phyloP scores from a whole-genome alignment of 1,139 yeast genomes.

The Blastobotrys raffinosifermentans region DNA sequence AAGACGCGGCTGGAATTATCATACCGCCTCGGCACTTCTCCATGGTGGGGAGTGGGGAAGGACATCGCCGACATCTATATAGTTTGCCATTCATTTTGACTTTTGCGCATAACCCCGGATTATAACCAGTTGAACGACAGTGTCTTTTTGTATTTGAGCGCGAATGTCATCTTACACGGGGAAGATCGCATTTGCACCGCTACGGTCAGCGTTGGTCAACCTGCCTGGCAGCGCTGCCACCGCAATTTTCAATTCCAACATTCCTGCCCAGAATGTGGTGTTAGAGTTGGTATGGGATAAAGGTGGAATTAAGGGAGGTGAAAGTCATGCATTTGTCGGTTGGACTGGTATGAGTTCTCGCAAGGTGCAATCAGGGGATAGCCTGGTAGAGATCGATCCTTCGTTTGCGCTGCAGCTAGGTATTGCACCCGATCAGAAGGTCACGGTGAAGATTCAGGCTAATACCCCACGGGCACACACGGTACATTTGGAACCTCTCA shows the following conservation, averaged over 20 bases:
- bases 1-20: too few relatives aligned
- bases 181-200: constrained; percentile 31
- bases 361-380: constrained; percentile 32
- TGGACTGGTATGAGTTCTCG: constrained; percentile 68
- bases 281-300: constrained; percentile 41
- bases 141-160: background rate
- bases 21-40: too few relatives aligned
- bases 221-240: constrained; percentile 50
- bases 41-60: too few relatives aligned
- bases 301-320: constrained; percentile 26
- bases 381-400: constrained; percentile 53
- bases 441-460: constrained; percentile 35
- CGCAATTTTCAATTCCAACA: constrained; percentile 47
- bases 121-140: constrained; percentile 1
- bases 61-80: too few relatives aligned
- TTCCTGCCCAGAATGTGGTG: constrained; percentile 56
- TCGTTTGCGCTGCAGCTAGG: constrained; percentile 42
- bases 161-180: constrained; percentile 26
- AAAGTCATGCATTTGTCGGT: constrained; percentile 49
- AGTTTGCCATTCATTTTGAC: too few relatives aligned
- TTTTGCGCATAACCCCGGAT: too few relatives aligned
- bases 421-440: constrained; percentile 40
- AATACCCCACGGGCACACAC: constrained; percentile 48
- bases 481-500: constrained; percentile 71
- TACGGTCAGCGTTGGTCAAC: constrained; percentile 52